Base-by-base conservation (phyloP, 306 rosid genomes). In the Quercus cerris region DNA sequence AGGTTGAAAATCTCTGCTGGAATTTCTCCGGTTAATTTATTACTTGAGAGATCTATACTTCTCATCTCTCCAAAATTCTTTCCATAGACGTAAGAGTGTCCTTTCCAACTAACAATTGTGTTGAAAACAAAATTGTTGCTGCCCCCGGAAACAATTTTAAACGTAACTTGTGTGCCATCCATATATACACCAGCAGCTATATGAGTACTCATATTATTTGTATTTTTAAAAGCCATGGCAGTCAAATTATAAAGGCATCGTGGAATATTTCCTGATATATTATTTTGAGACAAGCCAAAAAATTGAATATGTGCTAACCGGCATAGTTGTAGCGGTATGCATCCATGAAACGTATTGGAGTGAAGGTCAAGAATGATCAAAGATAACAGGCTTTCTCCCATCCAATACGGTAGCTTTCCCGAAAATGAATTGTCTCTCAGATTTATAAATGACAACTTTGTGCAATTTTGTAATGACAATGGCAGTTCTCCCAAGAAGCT, bases 41-140 rank as follows among this genome's bases (percentile, higher is more conserved):
- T 86, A 66, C 79, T 78, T 8, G 87, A 86, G 11, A 86, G 15
- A 74, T 86, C 87, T 3, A 83, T 70, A 74, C 62, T 49, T 57
- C 77, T 77, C 30, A 83, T 19, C 15, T 5, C 57, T 20, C 31
- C 30, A 2, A 83, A 61, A 54, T 70, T 78, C 15, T 20, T 19
- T 0, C 66, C 81, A 9, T 73, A 83, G 41, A 74, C 66, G 0
- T 2, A 23, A 35, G 66, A 56, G 7, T 44, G 56, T 22, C 83
- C 87, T 78, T 81, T 86, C 83, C 83, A 86, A 14, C 3, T 0
- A 19, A 73, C 75, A 6, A 46, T 44, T 19, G 4, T 5, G 14
- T 46, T 31, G 14, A 5, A 5, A 63, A n/a, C n/a, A n/a, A n/a
- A n/a, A n/a, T n/a, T n/a, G n/a, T n/a, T n/a, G n/a, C n/a, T n/a